These are phyloP conservation scores for Aechmea fasciata DNA, from an alignment of 176 grass and related monocot species.

Conservation along the genomic window DNA sequence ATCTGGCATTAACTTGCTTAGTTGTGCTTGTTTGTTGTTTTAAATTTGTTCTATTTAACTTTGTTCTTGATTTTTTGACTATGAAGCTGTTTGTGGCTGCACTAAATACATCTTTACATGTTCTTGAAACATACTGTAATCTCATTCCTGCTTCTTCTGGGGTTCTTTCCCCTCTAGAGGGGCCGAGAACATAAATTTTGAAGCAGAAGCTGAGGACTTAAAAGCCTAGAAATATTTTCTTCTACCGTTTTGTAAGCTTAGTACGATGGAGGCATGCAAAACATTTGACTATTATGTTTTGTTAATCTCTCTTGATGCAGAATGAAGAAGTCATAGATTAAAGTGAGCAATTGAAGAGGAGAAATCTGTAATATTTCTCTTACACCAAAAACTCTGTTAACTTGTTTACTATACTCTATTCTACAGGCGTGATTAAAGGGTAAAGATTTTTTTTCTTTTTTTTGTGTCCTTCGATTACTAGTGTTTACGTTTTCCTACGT, in stretches of 20 bases:
- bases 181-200: neutral
- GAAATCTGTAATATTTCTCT: too few species aligned
- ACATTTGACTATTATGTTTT: neutral
- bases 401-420: too few species aligned
- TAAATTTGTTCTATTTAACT: neutral
- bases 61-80: too few species aligned
- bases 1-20: neutral
- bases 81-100: too few species aligned
- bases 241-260: neutral
- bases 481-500: too few species aligned
- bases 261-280: neutral
- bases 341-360: too few species aligned
- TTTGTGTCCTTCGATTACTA: too few species aligned
- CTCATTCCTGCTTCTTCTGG: neutral
- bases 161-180: too few species aligned
- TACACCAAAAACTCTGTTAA: too few species aligned
- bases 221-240: neutral
- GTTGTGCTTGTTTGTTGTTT: neutral
- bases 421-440: too few species aligned
- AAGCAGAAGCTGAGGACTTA: neutral
- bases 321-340: neutral
- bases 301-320: neutral
- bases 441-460: too few species aligned
- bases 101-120: neutral
- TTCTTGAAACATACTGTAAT: neutral